Base-by-base conservation (phyloP, 805 yeast genomes). In the Clavispora phyllophila region DNA sequence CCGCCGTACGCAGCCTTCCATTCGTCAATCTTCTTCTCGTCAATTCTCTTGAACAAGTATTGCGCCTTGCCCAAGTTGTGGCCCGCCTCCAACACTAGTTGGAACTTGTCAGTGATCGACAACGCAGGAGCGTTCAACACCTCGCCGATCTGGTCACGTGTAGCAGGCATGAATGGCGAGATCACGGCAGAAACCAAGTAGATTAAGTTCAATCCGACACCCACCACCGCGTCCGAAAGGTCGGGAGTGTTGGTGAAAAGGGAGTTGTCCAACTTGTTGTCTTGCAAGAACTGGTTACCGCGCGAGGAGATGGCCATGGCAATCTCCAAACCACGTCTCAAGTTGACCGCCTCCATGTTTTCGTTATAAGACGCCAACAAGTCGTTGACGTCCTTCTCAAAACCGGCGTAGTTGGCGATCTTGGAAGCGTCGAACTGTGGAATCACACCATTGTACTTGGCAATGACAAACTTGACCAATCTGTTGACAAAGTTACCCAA, bases 401-500 rank as follows among this genome's bases (percentile, higher is more conserved):
- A 65, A 28, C 63, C 60, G 8, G 62, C 69, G 54, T 73, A 81
- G 45, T 71, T 73, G 24, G 76, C 71, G 39, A 68, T 63, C 43
- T 75, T 63, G 20, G 66, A 58, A 5, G 75, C 62, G 47, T 78
- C 72, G 60, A 63, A 89, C 37, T 70, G 57, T 40, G 98, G 96
- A 50, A 93, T 76, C 37, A 87, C 96, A 46, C 96, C 95, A 53
- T 87, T 85, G 66, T 88, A 93, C 63, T 89, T 93, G 43, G 96
- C 90, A 61, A 76, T 81, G 40, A 82, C 88, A 61, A 89, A 93
- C 65, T 93, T 93, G 49, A 88, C 81, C 57, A 91, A 72, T 68
- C 99, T 84, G 73, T 93, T 93, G 45, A 89, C 97, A 58, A 89
- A 88, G 72, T 93, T 93, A 66, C 99, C 99, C 62, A 93, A 74